phyloP scores from a whole-genome alignment of 306 rosid species.

The Delonix regia region DNA sequence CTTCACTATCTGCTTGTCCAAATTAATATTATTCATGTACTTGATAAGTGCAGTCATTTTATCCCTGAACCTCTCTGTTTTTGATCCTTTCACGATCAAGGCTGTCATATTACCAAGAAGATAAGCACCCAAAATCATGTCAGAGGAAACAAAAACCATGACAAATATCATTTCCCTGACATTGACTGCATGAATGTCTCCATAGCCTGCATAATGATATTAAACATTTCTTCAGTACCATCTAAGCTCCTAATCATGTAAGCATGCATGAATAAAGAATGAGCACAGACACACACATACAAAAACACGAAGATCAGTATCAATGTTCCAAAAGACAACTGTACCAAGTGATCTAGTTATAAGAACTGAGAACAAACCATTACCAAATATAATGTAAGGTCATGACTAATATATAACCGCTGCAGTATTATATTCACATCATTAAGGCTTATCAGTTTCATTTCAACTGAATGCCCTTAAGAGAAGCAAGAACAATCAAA shows the following conservation, averaged over 20 bases:
- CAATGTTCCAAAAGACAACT: background rate
- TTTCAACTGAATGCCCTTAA: background rate
- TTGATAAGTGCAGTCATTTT: conserved; percentile 57
- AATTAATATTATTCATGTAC: conserved; percentile 50
- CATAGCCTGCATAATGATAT: conserved; percentile 52
- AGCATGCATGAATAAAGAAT: background rate
- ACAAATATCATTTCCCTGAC: conserved; percentile 74
- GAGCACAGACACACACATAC: background rate
- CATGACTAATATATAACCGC: background rate
- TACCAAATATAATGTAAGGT: background rate
- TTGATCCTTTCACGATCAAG: conserved; percentile 68
- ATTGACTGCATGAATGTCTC: conserved; percentile 73
- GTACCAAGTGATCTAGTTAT: background rate
- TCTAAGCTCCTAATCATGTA: background rate
- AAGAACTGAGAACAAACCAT: background rate
- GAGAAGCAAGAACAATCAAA: no score
- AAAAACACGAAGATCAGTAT: background rate
- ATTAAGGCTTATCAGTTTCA: background rate
- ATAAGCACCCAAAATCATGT: conserved; percentile 76
- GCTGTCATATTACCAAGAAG: conserved; percentile 72
- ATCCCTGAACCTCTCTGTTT: conserved; percentile 69
- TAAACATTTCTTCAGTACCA: background rate
- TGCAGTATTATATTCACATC: background rate
- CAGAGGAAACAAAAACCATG: conserved; percentile 67
- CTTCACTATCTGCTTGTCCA: conserved; percentile 46